Evolutionary conservation across 2,329 filamentous ascomycete species (phyloP).

Genomic region (Fusarium dimerum): DNA sequence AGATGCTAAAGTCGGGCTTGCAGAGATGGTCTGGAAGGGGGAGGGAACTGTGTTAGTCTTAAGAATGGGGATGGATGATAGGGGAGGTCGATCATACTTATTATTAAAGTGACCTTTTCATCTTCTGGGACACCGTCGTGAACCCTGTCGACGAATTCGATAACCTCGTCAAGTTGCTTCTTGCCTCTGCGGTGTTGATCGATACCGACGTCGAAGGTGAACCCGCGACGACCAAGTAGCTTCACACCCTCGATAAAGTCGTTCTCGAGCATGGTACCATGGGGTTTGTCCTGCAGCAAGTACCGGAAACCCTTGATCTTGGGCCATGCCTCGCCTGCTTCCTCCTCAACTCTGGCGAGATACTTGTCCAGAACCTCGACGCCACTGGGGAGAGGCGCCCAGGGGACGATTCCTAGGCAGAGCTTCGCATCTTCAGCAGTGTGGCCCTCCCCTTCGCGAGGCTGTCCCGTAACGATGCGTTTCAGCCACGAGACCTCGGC

Average conservation of each 20-base stretch:
- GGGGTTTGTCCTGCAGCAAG: slow-evolving; percentile 75
- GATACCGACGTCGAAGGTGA: slow-evolving; percentile 81
- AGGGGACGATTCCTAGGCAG: slow-evolving; percentile 74
- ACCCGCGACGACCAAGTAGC: slow-evolving; percentile 62
- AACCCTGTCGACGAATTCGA: slow-evolving; percentile 68
- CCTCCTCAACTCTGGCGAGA: slow-evolving; percentile 59
- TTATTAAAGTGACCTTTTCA: slow-evolving; percentile 64
- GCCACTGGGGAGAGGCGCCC: slow-evolving; percentile 79
- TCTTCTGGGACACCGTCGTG: slow-evolving; percentile 61
- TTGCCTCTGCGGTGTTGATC: slow-evolving; percentile 77
- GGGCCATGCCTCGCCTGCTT: slow-evolving; percentile 64
- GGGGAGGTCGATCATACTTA: slow-evolving; percentile 63
- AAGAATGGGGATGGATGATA: not conserved
- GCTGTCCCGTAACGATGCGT: slow-evolving; percentile 63
- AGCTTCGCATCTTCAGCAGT: slow-evolving; percentile 43
- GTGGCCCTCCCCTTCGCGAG: slow-evolving; percentile 61
- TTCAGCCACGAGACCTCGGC: slow-evolving; percentile 71
- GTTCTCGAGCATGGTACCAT: slow-evolving; percentile 62
- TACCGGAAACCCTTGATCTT: slow-evolving; percentile 81
- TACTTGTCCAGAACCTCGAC: slow-evolving; percentile 63
- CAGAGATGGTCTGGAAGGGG: slow-evolving; percentile 74
- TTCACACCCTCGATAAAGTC: slow-evolving; percentile 67
- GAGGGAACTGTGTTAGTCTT: slow-evolving; percentile 9
- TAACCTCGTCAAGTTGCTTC: slow-evolving; percentile 70
- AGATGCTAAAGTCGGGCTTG: slow-evolving; percentile 76